phyloP scores from a whole-genome alignment of 1,284 basidiomycete species.

The Gymnopus androsaceus region DNA sequence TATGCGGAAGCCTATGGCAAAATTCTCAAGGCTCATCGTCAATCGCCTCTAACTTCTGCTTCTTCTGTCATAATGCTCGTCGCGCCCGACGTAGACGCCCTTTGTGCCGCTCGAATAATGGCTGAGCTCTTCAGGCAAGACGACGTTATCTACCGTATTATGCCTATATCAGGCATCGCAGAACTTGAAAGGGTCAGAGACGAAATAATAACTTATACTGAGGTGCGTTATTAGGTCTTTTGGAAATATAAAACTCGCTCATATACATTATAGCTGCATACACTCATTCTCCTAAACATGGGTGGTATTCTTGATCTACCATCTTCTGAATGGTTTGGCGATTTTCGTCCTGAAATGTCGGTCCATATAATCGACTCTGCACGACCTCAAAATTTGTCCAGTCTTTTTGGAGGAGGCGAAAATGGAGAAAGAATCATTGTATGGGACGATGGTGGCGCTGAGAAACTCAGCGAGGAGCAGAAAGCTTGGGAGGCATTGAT shows the following conservation, averaged over 20 bases:
- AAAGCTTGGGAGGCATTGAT: slow-evolving; percentile 80
- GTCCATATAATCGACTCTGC: slow-evolving; percentile 95
- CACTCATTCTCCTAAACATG: slow-evolving; percentile 91
- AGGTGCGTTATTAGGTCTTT: slow-evolving; percentile 50
- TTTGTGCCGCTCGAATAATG: slow-evolving; percentile 89
- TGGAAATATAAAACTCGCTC: slow-evolving; percentile 1
- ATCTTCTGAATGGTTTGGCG: slow-evolving; percentile 72
- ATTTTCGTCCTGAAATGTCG: slow-evolving; percentile 58
- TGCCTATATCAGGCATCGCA: slow-evolving; percentile 88
- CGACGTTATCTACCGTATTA: slow-evolving; percentile 88
- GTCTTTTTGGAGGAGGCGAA: slow-evolving; percentile 78
- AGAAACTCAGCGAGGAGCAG: slow-evolving; percentile 61
- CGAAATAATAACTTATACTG: slow-evolving; percentile 67
- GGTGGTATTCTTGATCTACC: slow-evolving; percentile 88
- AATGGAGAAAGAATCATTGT: slow-evolving; percentile 75
- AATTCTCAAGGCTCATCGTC: slow-evolving; percentile 74
- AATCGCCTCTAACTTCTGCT: slow-evolving; percentile 73
- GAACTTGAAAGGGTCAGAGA: slow-evolving; percentile 70
- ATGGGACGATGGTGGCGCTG: slow-evolving; percentile 88
- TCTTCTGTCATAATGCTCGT: slow-evolving; percentile 85
- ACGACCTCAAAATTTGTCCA: slow-evolving; percentile 89
- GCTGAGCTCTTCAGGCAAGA: slow-evolving; percentile 91
- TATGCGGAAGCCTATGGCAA: slow-evolving; percentile 82
- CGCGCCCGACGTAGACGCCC: slow-evolving; percentile 86
- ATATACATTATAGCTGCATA: slow-evolving; percentile 67